phyloP scores from a whole-genome alignment of 495 filamentous ascomycete species.

The Penicillium salamii region DNA sequence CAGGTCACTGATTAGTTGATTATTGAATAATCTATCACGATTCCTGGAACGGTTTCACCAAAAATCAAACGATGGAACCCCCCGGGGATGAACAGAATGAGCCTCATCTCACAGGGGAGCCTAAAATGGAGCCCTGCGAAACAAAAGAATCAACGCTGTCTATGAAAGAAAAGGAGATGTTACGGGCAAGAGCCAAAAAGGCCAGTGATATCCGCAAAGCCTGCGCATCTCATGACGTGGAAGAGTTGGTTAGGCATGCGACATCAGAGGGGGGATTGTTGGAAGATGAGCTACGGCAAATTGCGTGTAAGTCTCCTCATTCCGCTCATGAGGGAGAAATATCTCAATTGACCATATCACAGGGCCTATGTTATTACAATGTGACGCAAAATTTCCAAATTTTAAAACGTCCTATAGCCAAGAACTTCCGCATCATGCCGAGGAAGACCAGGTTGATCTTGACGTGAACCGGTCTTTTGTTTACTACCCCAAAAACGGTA shows the following conservation, averaged over 20 bases:
- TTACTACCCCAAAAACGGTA: constrained; percentile 81
- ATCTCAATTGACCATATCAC: background rate
- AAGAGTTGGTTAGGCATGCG: constrained; percentile 62
- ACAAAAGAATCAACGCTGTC: background rate
- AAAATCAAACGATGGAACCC: background rate
- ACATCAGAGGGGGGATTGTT: constrained; percentile 73
- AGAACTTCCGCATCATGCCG: constrained; percentile 63
- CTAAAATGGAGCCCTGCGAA: background rate
- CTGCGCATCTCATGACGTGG: constrained; percentile 62
- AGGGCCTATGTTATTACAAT: constrained; percentile 84
- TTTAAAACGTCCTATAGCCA: constrained; percentile 43
- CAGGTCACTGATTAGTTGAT: background rate
- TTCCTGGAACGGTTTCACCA: background rate
- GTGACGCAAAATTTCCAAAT: constrained; percentile 22
- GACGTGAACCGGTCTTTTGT: constrained; percentile 97
- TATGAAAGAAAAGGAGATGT: constrained; percentile 1
- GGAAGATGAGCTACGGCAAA: constrained; percentile 72
- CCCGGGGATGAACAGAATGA: background rate
- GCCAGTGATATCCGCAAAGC: constrained; percentile 58
- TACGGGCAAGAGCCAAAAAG: constrained; percentile 22
- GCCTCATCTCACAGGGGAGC: background rate
- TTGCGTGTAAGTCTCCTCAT: constrained; percentile 69
- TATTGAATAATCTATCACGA: background rate
- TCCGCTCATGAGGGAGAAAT: background rate
- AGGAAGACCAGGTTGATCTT: constrained; percentile 83